Conservation (phyloP, 208 protist genomes). For the Sergeia podlipaevii region DNA sequence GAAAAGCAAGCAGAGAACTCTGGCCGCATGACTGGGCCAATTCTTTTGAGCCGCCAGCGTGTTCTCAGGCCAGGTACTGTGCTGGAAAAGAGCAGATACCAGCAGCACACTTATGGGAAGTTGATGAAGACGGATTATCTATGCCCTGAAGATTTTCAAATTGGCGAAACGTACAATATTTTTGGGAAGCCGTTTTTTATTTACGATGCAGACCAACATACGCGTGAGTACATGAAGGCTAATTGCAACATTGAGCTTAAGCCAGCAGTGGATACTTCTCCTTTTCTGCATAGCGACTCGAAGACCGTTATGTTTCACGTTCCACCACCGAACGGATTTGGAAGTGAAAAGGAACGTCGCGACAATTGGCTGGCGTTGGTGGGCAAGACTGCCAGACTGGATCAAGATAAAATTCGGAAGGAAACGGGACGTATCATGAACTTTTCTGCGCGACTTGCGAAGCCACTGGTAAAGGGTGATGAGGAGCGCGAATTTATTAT, state of each 20-base stretch:
- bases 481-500: constrained; percentile 82
- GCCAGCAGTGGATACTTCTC: constrained; percentile 49
- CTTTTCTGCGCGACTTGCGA: constrained; percentile 62
- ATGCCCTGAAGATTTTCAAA: constrained; percentile 65
- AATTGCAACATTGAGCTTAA: constrained; percentile 50
- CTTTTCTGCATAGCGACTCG: constrained; percentile 45
- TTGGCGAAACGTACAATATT: constrained; percentile 83
- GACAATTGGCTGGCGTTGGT: constrained; percentile 77
- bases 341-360: constrained; percentile 80
- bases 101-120: constrained; percentile 86
- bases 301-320: constrained; percentile 65
- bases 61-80: constrained; percentile 50
- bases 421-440: constrained; percentile 85
- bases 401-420: constrained; percentile 58
- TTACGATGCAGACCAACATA: constrained; percentile 75
- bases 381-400: constrained; percentile 51
- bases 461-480: constrained; percentile 68
- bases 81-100: constrained; percentile 42
- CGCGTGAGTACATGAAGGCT: constrained; percentile 63
- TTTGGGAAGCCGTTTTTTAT: constrained; percentile 82
- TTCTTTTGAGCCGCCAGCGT: constrained; percentile 75
- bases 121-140: constrained; percentile 86
- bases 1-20: constrained; percentile 70
- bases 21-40: constrained; percentile 53
- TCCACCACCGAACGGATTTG: constrained; percentile 90